A percentile compares a stretch with the other conserved stretches of the same genome.
These are phyloP conservation scores for Leccinum pseudoinsigne DNA, from an alignment of 1,284 basidiomycete species.

Conservation along the genomic window DNA sequence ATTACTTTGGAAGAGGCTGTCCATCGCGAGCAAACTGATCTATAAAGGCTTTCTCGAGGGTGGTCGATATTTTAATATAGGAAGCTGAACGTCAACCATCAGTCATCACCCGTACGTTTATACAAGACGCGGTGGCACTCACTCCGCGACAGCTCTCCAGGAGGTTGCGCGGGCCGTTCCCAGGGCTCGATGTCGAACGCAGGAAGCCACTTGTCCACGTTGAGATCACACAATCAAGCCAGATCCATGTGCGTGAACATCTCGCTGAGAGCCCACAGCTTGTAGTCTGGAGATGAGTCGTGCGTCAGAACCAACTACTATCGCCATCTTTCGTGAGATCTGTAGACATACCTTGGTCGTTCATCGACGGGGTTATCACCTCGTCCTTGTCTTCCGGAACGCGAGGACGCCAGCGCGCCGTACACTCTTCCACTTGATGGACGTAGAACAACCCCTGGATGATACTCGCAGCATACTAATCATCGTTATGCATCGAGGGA, in stretches of 20 bases:
- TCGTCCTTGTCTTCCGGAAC: no score
- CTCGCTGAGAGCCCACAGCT: no score
- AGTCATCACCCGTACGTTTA: neutral
- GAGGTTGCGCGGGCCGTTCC: no score
- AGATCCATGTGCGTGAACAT: conserved; percentile 53
- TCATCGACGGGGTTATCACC: no score
- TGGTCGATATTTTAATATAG: conserved; percentile 36
- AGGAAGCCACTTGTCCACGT: no score
- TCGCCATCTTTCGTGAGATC: no score
- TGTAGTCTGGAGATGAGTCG: no score
- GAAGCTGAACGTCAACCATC: conserved; percentile 33
- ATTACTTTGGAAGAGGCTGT: conserved; percentile 34
- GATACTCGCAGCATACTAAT: conserved; percentile 58
- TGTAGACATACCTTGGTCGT: no score
- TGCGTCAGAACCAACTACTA: no score
- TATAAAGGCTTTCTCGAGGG: conserved; percentile 36
- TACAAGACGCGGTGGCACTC: neutral
- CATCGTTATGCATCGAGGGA: conserved; percentile 45
- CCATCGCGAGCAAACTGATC: conserved; percentile 27
- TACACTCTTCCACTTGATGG: conserved; percentile 59
- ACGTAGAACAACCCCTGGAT: conserved; percentile 65
- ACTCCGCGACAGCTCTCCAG: no score
- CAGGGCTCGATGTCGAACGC: no score
- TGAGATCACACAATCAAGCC: conserved; percentile 40
- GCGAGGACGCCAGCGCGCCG: conserved; percentile 43